Evolutionary conservation across 2,329 filamentous ascomycete species (phyloP).

Genomic region (Monosporascus sp.): DNA sequence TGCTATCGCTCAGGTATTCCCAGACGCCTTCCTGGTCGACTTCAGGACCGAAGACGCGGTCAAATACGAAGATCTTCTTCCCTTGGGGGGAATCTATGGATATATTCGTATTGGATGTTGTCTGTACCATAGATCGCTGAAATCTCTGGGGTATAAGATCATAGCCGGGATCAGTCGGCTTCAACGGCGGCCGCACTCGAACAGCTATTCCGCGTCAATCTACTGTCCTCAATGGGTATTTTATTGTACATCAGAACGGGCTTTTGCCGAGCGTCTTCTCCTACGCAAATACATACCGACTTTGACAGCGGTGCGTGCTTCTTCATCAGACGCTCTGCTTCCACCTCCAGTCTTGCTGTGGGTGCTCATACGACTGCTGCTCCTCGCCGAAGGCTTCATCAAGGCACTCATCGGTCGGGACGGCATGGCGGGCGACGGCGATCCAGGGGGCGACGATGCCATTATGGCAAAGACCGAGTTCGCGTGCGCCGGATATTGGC

Average conservation of each 20-base stretch:
- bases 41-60: slow-evolving; percentile 84
- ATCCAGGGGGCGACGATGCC: slow-evolving; percentile 66
- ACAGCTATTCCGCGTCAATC: slow-evolving; percentile 59
- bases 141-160: slow-evolving; percentile 96
- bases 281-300: slow-evolving; percentile 64
- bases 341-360: slow-evolving; percentile 68
- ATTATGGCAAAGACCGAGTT: slow-evolving; percentile 35
- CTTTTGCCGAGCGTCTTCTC: background rate
- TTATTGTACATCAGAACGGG: background rate
- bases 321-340: slow-evolving; percentile 84
- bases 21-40: slow-evolving; percentile 84
- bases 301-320: slow-evolving; percentile 84
- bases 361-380: slow-evolving; percentile 81
- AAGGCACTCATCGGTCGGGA: slow-evolving; percentile 77
- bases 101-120: slow-evolving; percentile 77
- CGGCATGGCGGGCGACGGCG: slow-evolving; percentile 48
- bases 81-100: slow-evolving; percentile 88
- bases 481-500: slow-evolving; percentile 9
- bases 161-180: slow-evolving; percentile 79
- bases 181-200: slow-evolving; percentile 82
- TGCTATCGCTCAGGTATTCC: slow-evolving; percentile 88
- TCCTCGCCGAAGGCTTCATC: slow-evolving; percentile 66
- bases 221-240: background rate
- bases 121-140: slow-evolving; percentile 86
- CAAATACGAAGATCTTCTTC: slow-evolving; percentile 92